These are phyloP conservation scores for Vaccinium corymbosum DNA, from an alignment of 148 eudicot species.

Conservation along the genomic window DNA sequence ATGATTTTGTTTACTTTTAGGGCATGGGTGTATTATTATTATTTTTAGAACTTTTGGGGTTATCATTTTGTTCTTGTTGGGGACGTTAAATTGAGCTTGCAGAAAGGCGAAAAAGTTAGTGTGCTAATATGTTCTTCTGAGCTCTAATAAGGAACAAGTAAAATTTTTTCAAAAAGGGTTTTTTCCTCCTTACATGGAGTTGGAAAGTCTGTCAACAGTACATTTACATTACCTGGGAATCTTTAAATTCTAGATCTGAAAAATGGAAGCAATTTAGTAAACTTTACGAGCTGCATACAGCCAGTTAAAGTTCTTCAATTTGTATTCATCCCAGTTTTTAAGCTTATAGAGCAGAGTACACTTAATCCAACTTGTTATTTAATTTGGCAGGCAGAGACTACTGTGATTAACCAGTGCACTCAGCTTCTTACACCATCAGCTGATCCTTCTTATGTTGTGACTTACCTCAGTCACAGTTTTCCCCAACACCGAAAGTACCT, in stretches of 20 bases:
- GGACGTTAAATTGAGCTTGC: background rate
- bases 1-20: background rate
- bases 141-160: background rate
- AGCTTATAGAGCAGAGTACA: background rate
- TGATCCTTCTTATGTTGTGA: conserved; percentile 75
- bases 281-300: background rate
- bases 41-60: background rate
- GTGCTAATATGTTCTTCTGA: background rate
- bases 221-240: background rate
- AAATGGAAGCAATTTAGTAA: background rate
- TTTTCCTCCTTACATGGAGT: background rate
- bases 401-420: conserved; percentile 90
- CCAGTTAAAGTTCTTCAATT: background rate
- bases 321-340: background rate
- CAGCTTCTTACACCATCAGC: conserved; percentile 87
- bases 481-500: conserved; percentile 82
- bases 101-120: background rate
- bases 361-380: background rate
- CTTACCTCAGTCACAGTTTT: conserved; percentile 81
- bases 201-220: background rate
- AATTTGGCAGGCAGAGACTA: conserved; percentile 81
- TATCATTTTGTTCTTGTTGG: background rate
- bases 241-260: background rate
- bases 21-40: background rate
- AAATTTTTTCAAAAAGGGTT: background rate